Percentiles rank a stretch among this genome's conserved stretches.
Evolutionary conservation across 805 yeast species (phyloP).

Genomic region (Metschnikowia dekortorum): DNA sequence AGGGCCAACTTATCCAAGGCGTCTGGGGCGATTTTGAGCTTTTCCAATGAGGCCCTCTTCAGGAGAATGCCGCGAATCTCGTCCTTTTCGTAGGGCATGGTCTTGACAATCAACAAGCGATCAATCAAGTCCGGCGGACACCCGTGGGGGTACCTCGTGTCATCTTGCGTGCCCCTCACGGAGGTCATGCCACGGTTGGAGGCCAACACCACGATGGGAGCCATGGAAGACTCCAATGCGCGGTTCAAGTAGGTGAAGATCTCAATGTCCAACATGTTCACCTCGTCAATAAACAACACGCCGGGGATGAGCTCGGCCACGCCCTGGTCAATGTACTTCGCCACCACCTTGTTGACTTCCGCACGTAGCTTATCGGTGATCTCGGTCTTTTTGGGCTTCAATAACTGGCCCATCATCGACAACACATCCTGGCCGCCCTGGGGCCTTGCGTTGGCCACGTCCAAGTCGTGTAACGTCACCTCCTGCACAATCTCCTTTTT

Average conservation of each 20-base stretch:
- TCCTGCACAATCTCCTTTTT: slow-evolving; percentile 98
- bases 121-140: slow-evolving; percentile 93
- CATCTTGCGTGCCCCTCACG: slow-evolving; percentile 84
- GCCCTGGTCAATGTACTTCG: slow-evolving; percentile 95
- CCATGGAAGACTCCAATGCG: slow-evolving; percentile 86
- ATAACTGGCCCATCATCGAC: slow-evolving; percentile 93
- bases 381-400: slow-evolving; percentile 95
- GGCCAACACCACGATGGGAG: slow-evolving; percentile 94
- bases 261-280: slow-evolving; percentile 96
- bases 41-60: slow-evolving; percentile 78
- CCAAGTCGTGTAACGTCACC: slow-evolving; percentile 93
- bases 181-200: slow-evolving; percentile 93
- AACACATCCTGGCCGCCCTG: slow-evolving; percentile 95
- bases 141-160: slow-evolving; percentile 87
- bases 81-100: slow-evolving; percentile 78
- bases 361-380: slow-evolving; percentile 91
- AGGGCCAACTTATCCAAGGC: slow-evolving; percentile 72
- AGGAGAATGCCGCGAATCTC: slow-evolving; percentile 80
- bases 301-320: slow-evolving; percentile 98
- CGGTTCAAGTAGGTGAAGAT: slow-evolving; percentile 92
- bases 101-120: slow-evolving; percentile 84
- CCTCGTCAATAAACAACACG: slow-evolving; percentile 96
- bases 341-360: slow-evolving; percentile 94
- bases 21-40: slow-evolving; percentile 56
- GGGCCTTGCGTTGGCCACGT: slow-evolving; percentile 93